phyloP scores from a whole-genome alignment of 2,329 filamentous ascomycete species.

The Fusarium tricinctum region DNA sequence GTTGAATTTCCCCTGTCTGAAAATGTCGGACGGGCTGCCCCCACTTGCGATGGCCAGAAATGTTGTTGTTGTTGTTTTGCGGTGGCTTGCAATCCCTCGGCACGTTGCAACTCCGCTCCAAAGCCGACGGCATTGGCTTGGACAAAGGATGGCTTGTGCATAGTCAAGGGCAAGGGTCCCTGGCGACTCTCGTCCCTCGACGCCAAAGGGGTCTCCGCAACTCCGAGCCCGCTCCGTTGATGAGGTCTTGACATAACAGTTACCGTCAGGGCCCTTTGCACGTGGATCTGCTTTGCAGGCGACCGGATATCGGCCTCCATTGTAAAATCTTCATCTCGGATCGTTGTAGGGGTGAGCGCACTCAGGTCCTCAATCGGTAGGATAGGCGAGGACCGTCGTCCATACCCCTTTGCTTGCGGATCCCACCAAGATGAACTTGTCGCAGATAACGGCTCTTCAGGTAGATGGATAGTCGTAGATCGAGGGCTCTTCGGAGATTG shows the following conservation, averaged over 20 bases:
- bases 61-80: conserved; percentile 21
- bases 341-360: conserved; percentile 53
- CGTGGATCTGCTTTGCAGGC: conserved; percentile 60
- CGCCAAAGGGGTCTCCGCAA: conserved; percentile 33
- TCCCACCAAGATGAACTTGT: conserved; percentile 20
- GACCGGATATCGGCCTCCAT: conserved; percentile 67
- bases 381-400: conserved; percentile 65
- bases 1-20: conserved; percentile 64
- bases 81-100: conserved; percentile 27
- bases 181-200: conserved; percentile 49
- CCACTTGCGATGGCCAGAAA: conserved; percentile 69
- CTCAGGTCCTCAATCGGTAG: conserved; percentile 57
- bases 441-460: conserved; percentile 17
- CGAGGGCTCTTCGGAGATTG: conserved; percentile 26
- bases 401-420: conserved; percentile 20
- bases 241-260: conserved; percentile 44
- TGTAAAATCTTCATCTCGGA: conserved; percentile 58
- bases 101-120: conserved; percentile 23
- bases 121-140: conserved; percentile 27
- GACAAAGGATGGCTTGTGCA: conserved; percentile 57
- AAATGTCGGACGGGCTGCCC: conserved; percentile 71
- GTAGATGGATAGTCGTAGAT: conserved; percentile 4
- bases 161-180: conserved; percentile 60
- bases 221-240: conserved; percentile 34
- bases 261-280: conserved; percentile 59